Conservation (phyloP, 208 protist species). For the Trichomonas tenax region DNA sequence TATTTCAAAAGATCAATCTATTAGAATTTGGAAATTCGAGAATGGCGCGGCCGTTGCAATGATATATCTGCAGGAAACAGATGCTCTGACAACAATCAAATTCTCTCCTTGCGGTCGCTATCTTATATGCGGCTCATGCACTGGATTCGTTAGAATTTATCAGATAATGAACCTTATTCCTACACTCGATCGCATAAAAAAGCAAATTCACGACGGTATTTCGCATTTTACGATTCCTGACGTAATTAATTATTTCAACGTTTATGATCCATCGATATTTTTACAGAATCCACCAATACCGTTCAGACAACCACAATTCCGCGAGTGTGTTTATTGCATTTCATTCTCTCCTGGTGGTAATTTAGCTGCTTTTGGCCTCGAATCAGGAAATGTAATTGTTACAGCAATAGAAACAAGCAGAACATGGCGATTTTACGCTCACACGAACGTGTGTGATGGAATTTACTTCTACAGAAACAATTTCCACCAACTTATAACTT, state of each 20-base stretch:
- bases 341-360: not conserved
- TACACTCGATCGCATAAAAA: not conserved
- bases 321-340: not conserved
- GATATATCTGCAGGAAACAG: not conserved
- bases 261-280: not conserved
- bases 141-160: not conserved
- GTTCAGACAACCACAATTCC: not conserved
- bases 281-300: not conserved
- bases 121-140: not conserved
- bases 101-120: not conserved
- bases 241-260: not conserved
- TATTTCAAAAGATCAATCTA: not conserved
- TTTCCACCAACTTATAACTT: not conserved
- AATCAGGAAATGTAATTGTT: not conserved
- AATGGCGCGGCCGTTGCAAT: not conserved
- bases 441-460: not conserved
- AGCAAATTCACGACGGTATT: not conserved
- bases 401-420: not conserved
- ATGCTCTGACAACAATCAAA: not conserved
- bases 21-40: not conserved
- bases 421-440: not conserved
- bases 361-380: not conserved
- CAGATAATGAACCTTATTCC: not conserved
- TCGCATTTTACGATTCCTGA: not conserved
- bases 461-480: not conserved